Conservation (phyloP, 2,329 filamentous ascomycete genomes). For the Xenoacremonium recifei region DNA sequence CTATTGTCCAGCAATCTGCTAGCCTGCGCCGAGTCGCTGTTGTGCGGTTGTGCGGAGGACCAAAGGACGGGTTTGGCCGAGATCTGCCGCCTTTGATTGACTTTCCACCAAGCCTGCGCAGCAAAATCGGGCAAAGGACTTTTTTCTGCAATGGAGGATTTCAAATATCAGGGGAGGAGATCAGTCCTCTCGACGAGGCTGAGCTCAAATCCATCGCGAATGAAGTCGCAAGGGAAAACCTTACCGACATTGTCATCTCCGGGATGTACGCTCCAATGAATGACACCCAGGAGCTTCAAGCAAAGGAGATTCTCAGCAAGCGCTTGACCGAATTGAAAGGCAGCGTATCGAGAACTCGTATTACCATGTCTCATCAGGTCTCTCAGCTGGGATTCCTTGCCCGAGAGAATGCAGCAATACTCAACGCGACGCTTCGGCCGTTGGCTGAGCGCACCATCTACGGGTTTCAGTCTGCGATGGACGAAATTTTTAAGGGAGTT, state of each 20-base stretch:
- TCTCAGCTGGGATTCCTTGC: constrained; percentile 38
- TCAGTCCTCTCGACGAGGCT: constrained; percentile 46
- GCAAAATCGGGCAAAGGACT: too few species aligned
- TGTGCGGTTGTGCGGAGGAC: constrained; percentile 48
- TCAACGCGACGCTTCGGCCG: constrained; percentile 51
- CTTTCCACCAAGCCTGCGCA: too few species aligned
- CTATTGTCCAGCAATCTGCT: constrained; percentile 50
- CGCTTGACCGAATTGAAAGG: constrained; percentile 6
- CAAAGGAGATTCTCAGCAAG: constrained; percentile 33
- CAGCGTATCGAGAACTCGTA: too few species aligned
- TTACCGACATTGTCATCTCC: constrained; percentile 39
- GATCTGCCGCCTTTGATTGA: too few species aligned
- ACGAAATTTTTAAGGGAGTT: constrained; percentile 35
- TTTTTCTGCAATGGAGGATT: too few species aligned
- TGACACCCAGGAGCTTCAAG: constrained; percentile 39
- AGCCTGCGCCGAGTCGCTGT: constrained; percentile 49
- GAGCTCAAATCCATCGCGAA: constrained; percentile 39
- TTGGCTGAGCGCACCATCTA: constrained; percentile 43
- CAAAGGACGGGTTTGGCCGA: constrained; percentile 47
- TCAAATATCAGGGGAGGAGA: too few species aligned
- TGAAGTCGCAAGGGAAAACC: constrained; percentile 29
- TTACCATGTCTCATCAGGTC: constrained; percentile 38
- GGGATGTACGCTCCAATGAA: constrained; percentile 48
- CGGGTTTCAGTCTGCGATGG: constrained; percentile 37
- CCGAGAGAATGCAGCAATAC: constrained; percentile 53